Percentiles rank a stretch among this genome's conserved stretches.
These are phyloP conservation scores for Carallia brachiata DNA, from an alignment of 345 rosid genomes.

Conservation along the genomic window DNA sequence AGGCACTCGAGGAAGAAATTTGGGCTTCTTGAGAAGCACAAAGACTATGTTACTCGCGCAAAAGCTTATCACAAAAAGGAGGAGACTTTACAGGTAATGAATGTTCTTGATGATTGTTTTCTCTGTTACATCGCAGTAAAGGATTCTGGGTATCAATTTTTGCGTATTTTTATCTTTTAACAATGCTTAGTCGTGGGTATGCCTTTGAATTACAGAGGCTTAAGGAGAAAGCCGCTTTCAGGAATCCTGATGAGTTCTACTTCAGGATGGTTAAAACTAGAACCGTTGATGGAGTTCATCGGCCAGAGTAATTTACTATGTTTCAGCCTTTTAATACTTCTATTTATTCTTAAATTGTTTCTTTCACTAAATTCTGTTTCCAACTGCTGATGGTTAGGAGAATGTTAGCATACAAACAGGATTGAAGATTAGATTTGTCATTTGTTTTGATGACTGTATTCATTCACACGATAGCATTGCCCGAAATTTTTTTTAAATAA, in stretches of 20 bases:
- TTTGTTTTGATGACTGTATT: no score
- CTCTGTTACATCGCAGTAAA: no score
- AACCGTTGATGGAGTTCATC: conserved; percentile 61
- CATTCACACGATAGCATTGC: no score
- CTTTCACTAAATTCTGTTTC: neutral
- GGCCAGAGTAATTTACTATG: conserved; percentile 45
- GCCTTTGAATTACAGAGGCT: conserved; percentile 44
- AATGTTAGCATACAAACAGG: no score
- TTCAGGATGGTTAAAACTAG: conserved; percentile 72
- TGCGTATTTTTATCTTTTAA: neutral
- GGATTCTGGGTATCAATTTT: no score
- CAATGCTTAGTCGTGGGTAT: neutral
- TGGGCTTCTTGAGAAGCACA: conserved; percentile 89
- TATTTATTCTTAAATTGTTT: neutral
- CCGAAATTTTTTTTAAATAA: neutral
- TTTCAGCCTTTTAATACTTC: neutral
- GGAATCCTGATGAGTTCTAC: conserved; percentile 83
- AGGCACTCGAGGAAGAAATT: conserved; percentile 69
- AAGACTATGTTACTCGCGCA: conserved; percentile 82
- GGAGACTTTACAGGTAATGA: conserved; percentile 47
- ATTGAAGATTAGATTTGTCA: no score
- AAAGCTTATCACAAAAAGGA: conserved; percentile 68
- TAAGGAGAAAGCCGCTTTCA: conserved; percentile 76
- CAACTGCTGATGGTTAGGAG: no score
- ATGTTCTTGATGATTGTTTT: neutral